Evolutionary conservation across 164 flowering plant species (phyloP).

Genomic region (Vitis vinifera): DNA sequence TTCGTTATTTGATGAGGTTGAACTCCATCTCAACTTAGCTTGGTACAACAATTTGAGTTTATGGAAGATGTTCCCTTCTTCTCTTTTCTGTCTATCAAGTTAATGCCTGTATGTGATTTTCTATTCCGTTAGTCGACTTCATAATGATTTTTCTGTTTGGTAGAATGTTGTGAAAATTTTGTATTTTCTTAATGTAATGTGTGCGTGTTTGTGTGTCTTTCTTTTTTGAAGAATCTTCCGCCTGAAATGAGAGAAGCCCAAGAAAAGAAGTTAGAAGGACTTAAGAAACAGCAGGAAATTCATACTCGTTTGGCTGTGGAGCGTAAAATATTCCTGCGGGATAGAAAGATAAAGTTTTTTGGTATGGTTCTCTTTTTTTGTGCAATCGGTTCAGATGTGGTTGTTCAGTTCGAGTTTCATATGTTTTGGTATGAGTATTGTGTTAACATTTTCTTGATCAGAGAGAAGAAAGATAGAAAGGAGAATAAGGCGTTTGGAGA

Average conservation of each 20-base stretch:
- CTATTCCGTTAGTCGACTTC: no score
- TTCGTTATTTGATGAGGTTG: not conserved
- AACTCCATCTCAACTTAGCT: no score
- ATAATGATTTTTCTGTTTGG: no score
- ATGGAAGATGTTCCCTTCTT: no score
- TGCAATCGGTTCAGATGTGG: not conserved
- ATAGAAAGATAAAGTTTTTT: slow-evolving; percentile 85
- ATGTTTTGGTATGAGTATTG: not conserved
- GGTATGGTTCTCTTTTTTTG: slow-evolving; percentile 39
- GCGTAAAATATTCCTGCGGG: slow-evolving; percentile 66
- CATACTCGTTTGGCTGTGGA: slow-evolving; percentile 72
- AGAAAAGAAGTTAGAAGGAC: slow-evolving; percentile 70
- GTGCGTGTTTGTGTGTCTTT: not conserved
- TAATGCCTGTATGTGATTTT: no score
- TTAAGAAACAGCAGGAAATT: slow-evolving; percentile 81
- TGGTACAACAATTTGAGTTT: no score
- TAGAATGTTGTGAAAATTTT: not conserved
- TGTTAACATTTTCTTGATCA: slow-evolving; percentile 21
- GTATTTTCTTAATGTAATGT: not conserved
- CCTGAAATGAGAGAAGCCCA: slow-evolving; percentile 73
- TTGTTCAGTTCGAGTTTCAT: not conserved
- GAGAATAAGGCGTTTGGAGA: slow-evolving; percentile 86
- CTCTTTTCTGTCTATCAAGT: no score
- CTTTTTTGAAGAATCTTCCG: slow-evolving; percentile 56
- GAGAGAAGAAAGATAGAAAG: slow-evolving; percentile 95